phyloP scores from a whole-genome alignment of 495 filamentous ascomycete genomes.

The Amorphotheca resinae region DNA sequence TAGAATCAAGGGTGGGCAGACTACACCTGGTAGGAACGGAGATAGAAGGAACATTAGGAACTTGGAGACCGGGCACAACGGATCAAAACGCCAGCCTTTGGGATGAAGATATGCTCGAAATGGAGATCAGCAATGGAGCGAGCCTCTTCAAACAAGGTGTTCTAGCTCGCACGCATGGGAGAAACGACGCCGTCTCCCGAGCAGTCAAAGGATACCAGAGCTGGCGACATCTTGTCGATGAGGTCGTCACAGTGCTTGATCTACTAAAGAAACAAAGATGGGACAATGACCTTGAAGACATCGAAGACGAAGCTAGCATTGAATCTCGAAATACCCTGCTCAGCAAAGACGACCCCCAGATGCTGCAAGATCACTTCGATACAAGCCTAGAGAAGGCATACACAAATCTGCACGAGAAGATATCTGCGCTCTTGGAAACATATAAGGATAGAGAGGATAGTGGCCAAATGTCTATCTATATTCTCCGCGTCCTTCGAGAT shows the following conservation, averaged over 20 bases:
- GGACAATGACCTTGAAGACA: conserved; percentile 63
- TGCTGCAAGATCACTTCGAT: conserved; percentile 48
- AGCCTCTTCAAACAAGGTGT: conserved; percentile 32
- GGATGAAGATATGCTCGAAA: conserved; percentile 41
- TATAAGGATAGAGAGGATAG: conserved; percentile 31
- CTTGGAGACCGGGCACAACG: conserved; percentile 41
- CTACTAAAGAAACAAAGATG: conserved; percentile 56
- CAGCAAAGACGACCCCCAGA: conserved; percentile 57
- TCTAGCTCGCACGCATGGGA: conserved; percentile 43
- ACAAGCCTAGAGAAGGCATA: conserved; percentile 46
- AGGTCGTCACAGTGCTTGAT: conserved; percentile 47
- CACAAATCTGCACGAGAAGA: conserved; percentile 38
- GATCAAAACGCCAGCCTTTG: conserved; percentile 41
- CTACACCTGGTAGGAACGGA: conserved; percentile 48
- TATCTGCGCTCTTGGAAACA: conserved; percentile 34
- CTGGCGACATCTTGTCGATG: conserved; percentile 55
- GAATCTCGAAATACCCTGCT: conserved; percentile 52
- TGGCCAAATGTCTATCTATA: conserved; percentile 49
- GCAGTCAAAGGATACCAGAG: conserved; percentile 47
- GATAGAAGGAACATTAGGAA: conserved; percentile 34
- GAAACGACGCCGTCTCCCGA: conserved; percentile 48
- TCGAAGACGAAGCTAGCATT: conserved; percentile 60
- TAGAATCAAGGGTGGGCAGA: conserved; percentile 44
- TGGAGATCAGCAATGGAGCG: conserved; percentile 32
- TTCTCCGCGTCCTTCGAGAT: conserved; percentile 67